Percentiles rank a stretch among this genome's conserved stretches.
Evolutionary conservation across 305 asterid genomes (phyloP).

Genomic region (Fraxinus baroniana): DNA sequence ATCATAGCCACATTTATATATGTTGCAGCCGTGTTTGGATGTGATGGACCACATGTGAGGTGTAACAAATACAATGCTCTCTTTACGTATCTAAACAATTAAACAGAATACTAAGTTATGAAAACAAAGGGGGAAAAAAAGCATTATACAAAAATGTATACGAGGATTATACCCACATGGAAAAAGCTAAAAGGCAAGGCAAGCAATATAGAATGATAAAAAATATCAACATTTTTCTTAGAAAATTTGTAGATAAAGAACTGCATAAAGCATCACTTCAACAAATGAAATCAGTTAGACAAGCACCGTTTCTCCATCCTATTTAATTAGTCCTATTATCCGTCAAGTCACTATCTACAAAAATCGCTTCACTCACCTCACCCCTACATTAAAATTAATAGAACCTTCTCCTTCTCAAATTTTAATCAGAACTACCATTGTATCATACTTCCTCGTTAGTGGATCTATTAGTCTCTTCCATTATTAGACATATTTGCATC

Average conservation of each 20-base stretch:
- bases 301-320: background rate
- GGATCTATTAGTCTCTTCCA: background rate
- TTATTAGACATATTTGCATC: background rate
- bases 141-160: background rate
- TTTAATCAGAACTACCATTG: background rate
- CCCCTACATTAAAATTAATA: background rate
- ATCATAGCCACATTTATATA: constrained; percentile 99
- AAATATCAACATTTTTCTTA: background rate
- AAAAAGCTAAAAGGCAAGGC: constrained; percentile 15
- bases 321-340: background rate
- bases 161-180: background rate
- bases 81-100: constrained; percentile 72
- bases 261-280: background rate
- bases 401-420: background rate
- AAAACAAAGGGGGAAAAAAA: background rate
- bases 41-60: constrained; percentile 98
- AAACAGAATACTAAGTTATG: constrained; percentile 20
- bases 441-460: background rate
- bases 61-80: constrained; percentile 92
- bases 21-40: constrained; percentile 99
- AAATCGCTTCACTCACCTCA: background rate
- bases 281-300: background rate
- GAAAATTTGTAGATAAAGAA: background rate
- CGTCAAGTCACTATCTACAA: background rate
- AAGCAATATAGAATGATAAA: background rate